phyloP scores from a whole-genome alignment of 768 basidiomycete genomes.

The Pilatotrama ljubarskyi region DNA sequence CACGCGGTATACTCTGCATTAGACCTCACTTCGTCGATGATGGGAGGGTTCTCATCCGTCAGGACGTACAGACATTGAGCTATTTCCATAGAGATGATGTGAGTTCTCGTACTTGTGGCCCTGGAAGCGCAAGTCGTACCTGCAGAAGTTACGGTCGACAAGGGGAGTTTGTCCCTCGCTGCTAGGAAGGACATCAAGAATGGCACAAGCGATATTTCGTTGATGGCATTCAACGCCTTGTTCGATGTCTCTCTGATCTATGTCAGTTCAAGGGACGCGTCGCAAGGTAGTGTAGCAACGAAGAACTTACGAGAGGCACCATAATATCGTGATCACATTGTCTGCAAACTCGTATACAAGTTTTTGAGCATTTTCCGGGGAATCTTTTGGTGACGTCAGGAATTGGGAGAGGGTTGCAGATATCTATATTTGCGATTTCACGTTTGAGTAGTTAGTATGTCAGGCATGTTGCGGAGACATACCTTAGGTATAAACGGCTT shows the following conservation, averaged over 20 bases:
- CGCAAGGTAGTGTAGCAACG: background rate
- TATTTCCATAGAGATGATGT: constrained; percentile 32
- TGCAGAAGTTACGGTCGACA: constrained; percentile 75
- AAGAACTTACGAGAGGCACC: constrained; percentile 88
- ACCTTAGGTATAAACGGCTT: constrained; percentile 81
- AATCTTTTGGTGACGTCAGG: constrained; percentile 56
- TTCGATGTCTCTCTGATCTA: constrained; percentile 81
- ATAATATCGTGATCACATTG: constrained; percentile 88
- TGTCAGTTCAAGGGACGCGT: constrained; percentile 23
- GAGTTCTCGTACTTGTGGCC: background rate
- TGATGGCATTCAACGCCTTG: constrained; percentile 87
- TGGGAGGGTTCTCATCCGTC: constrained; percentile 85
- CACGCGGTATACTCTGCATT: constrained; percentile 63
- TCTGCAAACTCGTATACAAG: constrained; percentile 87
- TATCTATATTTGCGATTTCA: constrained; percentile 49
- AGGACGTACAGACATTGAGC: constrained; percentile 93
- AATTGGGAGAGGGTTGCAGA: constrained; percentile 70
- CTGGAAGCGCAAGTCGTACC: constrained; percentile 45
- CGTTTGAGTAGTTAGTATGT: too few relatives aligned
- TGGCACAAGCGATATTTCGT: constrained; percentile 72
- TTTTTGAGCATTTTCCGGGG: constrained; percentile 69
- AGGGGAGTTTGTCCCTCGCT: constrained; percentile 65
- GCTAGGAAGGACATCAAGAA: constrained; percentile 91
- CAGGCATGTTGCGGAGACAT: constrained; percentile 1
- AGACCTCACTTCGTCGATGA: constrained; percentile 62